phyloP scores from a whole-genome alignment of 139 green algal genomes.

The Mesotaenium endlicherianum region DNA sequence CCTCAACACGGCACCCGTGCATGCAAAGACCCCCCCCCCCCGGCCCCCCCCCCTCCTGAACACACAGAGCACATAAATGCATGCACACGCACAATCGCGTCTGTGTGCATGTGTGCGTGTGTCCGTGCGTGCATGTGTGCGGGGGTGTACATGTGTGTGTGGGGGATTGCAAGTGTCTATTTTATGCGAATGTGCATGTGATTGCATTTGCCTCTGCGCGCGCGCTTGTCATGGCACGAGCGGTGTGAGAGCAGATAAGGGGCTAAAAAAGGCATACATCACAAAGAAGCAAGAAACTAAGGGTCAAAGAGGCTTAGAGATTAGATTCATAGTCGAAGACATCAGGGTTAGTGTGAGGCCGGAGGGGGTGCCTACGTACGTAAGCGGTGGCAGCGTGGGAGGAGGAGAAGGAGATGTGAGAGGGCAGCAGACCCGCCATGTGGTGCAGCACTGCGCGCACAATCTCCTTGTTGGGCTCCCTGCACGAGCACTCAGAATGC shows the following conservation, averaged over 20 bases:
- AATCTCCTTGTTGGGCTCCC: constrained; percentile 61
- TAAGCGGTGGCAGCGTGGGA: too few relatives aligned
- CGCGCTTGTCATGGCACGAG: not conserved
- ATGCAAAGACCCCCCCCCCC: too few relatives aligned
- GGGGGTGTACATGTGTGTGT: not conserved
- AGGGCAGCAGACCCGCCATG: constrained; percentile 66
- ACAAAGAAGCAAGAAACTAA: not conserved
- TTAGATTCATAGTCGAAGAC: not conserved
- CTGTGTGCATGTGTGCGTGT: too few relatives aligned
- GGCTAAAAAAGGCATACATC: not conserved
- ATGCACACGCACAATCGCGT: too few relatives aligned
- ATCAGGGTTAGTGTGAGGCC: not conserved
- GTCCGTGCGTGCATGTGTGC: not conserved
- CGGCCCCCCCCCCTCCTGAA: too few relatives aligned
- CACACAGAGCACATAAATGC: too few relatives aligned
- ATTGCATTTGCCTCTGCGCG: too few relatives aligned
- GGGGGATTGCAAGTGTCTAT: not conserved
- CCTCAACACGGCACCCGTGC: too few relatives aligned
- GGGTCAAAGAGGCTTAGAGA: not conserved
- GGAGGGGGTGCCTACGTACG: not conserved
- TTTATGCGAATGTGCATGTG: too few relatives aligned
- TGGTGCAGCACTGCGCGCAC: constrained; percentile 61
- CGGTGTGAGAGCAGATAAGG: not conserved
- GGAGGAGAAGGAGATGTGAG: constrained; percentile 55
- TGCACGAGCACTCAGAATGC: too few relatives aligned